Percentiles rank a stretch among this genome's conserved stretches.
phyloP scores from a whole-genome alignment of 768 basidiomycete genomes.

The Cystofilobasidium capitatum region DNA sequence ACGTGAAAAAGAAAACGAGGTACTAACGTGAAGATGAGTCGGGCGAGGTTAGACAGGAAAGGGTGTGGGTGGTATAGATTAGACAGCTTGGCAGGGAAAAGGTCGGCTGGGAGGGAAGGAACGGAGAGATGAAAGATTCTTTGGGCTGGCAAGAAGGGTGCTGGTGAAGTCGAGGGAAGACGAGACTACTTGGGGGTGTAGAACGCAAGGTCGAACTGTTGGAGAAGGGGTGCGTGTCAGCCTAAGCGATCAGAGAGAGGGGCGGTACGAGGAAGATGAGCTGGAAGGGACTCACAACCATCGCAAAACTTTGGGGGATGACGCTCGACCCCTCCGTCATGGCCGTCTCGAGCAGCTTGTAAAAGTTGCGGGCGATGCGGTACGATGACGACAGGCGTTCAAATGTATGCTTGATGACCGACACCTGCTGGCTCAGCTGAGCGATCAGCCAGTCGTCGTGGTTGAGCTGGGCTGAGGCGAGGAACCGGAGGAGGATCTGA shows the following conservation, averaged over 20 bases:
- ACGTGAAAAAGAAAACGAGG: no score
- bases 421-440: conserved; percentile 15
- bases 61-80: no score
- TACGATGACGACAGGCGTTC: conserved; percentile 1
- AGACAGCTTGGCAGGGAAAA: neutral
- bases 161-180: no score
- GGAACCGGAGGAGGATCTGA: conserved; percentile 24
- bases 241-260: neutral
- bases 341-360: conserved; percentile 22
- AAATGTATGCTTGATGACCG: conserved; percentile 20
- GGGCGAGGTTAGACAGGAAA: no score
- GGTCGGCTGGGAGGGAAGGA: neutral
- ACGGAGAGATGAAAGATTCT: neutral
- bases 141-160: neutral
- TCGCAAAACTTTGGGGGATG: conserved; percentile 11
- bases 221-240: neutral
- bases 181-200: neutral
- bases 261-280: no score
- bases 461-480: conserved; percentile 6
- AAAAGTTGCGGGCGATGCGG: conserved; percentile 19
- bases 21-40: no score
- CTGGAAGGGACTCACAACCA: conserved; percentile 8
- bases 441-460: conserved; percentile 7
- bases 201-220: conserved; percentile 14
- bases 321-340: conserved; percentile 16